These are phyloP conservation scores for Astrephomene gubernaculifera DNA, from an alignment of 139 green algal species.

Conservation along the genomic window DNA sequence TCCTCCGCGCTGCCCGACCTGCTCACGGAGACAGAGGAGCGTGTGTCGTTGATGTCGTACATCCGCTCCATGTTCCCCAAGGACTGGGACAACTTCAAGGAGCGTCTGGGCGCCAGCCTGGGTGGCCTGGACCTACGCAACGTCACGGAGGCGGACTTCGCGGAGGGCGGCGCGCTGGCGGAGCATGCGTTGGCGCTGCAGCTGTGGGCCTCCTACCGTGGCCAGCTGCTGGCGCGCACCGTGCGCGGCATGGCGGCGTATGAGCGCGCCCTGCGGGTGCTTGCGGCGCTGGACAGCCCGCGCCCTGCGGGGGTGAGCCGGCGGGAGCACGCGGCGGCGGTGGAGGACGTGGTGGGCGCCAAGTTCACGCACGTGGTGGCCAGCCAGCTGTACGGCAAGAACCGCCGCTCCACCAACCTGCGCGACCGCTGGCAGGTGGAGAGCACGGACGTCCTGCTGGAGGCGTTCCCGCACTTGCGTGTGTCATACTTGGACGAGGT, in stretches of 20 bases:
- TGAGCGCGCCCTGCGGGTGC: slow-evolving; percentile 63
- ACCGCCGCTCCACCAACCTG: slow-evolving; percentile 28
- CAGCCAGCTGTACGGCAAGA: slow-evolving; percentile 63
- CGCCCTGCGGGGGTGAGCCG: not conserved
- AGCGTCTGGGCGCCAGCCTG: slow-evolving; percentile 15
- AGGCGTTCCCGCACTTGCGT: slow-evolving; percentile 27
- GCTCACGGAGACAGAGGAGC: slow-evolving; percentile 51
- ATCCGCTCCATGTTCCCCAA: slow-evolving; percentile 46
- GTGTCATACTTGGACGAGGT: slow-evolving; percentile 36
- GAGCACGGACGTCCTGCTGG: slow-evolving; percentile 44
- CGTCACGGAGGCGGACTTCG: slow-evolving; percentile 20
- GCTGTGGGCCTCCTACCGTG: slow-evolving; percentile 64
- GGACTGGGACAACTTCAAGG: slow-evolving; percentile 43
- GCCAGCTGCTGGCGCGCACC: slow-evolving; percentile 85
- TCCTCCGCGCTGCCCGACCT: slow-evolving; percentile 41
- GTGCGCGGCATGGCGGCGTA: slow-evolving; percentile 83
- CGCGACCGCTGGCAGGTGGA: slow-evolving; percentile 34
- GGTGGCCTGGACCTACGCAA: not conserved
- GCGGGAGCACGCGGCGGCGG: not conserved
- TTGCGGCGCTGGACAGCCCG: slow-evolving; percentile 34
- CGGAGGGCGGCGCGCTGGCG: slow-evolving; percentile 5
- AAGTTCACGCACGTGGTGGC: slow-evolving; percentile 87
- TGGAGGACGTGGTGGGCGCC: slow-evolving; percentile 65
- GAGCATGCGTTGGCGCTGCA: slow-evolving; percentile 30
- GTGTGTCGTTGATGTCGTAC: slow-evolving; percentile 54